Evolutionary conservation across 208 protist genomes (phyloP).

Genomic region (Trypanosoma vivax): DNA sequence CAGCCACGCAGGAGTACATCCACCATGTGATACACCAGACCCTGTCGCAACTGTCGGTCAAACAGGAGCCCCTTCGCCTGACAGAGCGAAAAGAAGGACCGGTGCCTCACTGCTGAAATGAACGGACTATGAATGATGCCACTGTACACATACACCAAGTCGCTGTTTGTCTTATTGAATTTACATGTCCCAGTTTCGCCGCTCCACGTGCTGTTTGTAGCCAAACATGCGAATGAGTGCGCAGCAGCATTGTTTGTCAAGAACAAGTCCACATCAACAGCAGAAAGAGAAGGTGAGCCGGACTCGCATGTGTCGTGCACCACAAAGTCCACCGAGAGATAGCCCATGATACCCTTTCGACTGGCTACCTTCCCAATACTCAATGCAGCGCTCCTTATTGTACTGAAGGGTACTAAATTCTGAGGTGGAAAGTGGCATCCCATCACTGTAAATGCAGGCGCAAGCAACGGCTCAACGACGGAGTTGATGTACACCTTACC

Average conservation of each 20-base stretch:
- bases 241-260: slow-evolving; percentile 75
- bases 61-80: slow-evolving; percentile 61
- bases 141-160: slow-evolving; percentile 78
- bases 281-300: slow-evolving; percentile 49
- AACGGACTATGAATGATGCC: slow-evolving; percentile 86
- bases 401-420: slow-evolving; percentile 42
- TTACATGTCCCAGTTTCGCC: slow-evolving; percentile 18
- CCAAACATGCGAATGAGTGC: slow-evolving; percentile 48
- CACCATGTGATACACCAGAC: slow-evolving; percentile 82
- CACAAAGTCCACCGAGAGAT: slow-evolving; percentile 86
- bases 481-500: slow-evolving; percentile 72
- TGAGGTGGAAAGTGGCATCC: slow-evolving; percentile 61
- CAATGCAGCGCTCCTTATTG: slow-evolving; percentile 61
- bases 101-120: slow-evolving; percentile 72
- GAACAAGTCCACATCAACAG: slow-evolving; percentile 85
- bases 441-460: slow-evolving; percentile 80
- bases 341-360: slow-evolving; percentile 80
- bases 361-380: slow-evolving; percentile 63
- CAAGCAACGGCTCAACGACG: slow-evolving; percentile 81
- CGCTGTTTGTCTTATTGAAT: neutral
- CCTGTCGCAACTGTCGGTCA: slow-evolving; percentile 38
- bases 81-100: slow-evolving; percentile 80
- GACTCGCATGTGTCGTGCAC: slow-evolving; percentile 24
- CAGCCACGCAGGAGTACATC: slow-evolving; percentile 77
- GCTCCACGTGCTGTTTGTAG: slow-evolving; percentile 40